Evolutionary conservation across 2,329 filamentous ascomycete genomes (phyloP), one percentile per base, ranked within the genome.

Genomic region (Hymenoscyphus fructigenus): DNA sequence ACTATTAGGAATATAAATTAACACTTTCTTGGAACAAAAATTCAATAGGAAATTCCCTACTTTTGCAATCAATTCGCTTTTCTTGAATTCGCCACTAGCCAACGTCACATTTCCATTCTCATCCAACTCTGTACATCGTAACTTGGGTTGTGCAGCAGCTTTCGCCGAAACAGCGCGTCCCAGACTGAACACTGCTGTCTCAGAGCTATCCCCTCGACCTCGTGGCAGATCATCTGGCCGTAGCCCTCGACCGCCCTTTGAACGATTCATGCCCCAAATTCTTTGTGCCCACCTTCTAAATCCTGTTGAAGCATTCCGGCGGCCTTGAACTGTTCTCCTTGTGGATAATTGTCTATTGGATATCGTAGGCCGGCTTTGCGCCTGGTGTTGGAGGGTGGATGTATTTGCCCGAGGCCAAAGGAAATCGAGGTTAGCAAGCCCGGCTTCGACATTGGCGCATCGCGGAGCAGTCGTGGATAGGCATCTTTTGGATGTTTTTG

Each of bases 1-100:
- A 97, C 91, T 94, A 69, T 70, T 66, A 5, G 47, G 53, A 59
- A 63, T 38, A 58, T 41, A 60, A 57, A 69, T 75, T 60, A 76
- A 69, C 62, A 67, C 32, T 28, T 57, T 41, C 20, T 28, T 34
- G 15, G 17, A 53, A 64, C 59, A 29, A 47, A 57, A 50, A 9
- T 14, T 32, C 23, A 75, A 55, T 71, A 68, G 60, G 57, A 26
- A 38, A 23, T 23, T 5, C 60, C 78, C 61, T 78, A 93, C 91
- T 84, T 95, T 97, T 61, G 93, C 93, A 77, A 97, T 98, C 57
- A 99, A 83, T 80, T 99, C 95, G 73, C 88, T 95, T 83, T 99
- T 99, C 80, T 95, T 96, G 79, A 97, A 98, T 78, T 98, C 95
- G 65, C 93, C 92, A 75, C 96, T 96, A 23, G 96, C 91, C 65